These are phyloP conservation scores for Penicillium sclerotiorum DNA, from an alignment of 2,329 filamentous ascomycete species.

Conservation along the genomic window DNA sequence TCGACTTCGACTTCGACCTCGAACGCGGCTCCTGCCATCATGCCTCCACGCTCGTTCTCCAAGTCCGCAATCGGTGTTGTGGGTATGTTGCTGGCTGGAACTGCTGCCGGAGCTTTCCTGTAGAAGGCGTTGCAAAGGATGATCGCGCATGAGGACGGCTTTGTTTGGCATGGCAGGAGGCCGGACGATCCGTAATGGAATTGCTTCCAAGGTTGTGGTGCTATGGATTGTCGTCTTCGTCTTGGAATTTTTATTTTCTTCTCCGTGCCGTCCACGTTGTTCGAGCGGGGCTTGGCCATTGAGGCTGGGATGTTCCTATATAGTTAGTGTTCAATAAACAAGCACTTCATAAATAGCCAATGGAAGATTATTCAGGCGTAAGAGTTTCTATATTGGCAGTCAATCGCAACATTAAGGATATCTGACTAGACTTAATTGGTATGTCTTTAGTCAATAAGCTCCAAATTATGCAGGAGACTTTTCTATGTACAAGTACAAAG, in stretches of 20 bases:
- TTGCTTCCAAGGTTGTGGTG: no score
- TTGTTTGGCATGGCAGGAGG: no score
- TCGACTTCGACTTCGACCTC: conserved; percentile 16
- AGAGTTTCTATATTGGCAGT: conserved; percentile 31
- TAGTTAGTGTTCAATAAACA: no score
- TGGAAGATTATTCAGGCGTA: conserved; percentile 5
- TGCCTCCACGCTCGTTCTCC: conserved; percentile 5
- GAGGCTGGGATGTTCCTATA: no score
- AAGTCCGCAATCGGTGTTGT: conserved; percentile 16
- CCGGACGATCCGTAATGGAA: no score
- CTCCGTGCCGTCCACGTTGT: no score
- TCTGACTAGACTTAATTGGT: conserved; percentile 28
- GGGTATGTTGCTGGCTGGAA: conserved; percentile 15
- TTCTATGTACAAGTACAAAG: conserved; percentile 47
- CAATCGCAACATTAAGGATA: conserved; percentile 35
- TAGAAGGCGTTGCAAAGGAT: background rate
- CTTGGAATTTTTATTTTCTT: no score
- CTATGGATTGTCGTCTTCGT: no score
- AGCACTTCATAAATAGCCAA: no score
- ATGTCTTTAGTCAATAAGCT: conserved; percentile 30
- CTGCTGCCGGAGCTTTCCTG: conserved; percentile 18
- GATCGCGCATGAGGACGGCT: no score
- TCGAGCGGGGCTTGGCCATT: no score
- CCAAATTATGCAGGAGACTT: conserved; percentile 36
- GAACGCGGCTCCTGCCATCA: conserved; percentile 10